These are phyloP conservation scores for Monosporascus sp. DNA, from an alignment of 2,329 filamentous ascomycete genomes.

Conservation along the genomic window DNA sequence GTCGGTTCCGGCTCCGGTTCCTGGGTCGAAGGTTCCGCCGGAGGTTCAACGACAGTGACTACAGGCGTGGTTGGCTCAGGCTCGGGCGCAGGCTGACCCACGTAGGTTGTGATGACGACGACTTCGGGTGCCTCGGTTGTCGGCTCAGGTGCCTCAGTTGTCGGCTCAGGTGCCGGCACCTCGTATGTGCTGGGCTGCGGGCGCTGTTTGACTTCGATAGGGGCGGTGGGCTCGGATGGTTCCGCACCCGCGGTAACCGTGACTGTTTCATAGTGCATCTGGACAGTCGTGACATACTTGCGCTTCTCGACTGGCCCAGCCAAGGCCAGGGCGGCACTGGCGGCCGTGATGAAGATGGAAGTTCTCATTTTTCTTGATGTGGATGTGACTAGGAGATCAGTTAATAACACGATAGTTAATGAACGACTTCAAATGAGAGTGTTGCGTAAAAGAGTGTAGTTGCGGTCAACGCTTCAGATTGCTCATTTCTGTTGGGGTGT, in stretches of 20 bases:
- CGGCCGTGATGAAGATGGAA: slow-evolving; percentile 28
- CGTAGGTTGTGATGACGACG: neutral
- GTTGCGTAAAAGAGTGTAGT: slow-evolving; percentile 5
- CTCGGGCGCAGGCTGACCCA: slow-evolving; percentile 1
- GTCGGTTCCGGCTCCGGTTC: slow-evolving; percentile 3
- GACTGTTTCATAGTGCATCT: slow-evolving; percentile 25
- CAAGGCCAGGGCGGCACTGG: slow-evolving; percentile 27
- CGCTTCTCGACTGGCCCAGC: slow-evolving; percentile 28
- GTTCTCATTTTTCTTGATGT: slow-evolving; percentile 32
- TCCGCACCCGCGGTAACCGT: slow-evolving; percentile 29
- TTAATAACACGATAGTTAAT: neutral
- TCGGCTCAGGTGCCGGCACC: neutral
- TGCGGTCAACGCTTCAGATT: slow-evolving; percentile 1
- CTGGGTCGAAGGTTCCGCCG: neutral
- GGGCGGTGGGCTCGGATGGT: slow-evolving; percentile 8
- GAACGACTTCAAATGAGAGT: slow-evolving; percentile 4
- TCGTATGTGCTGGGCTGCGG: slow-evolving; percentile 5
- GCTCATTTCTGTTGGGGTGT: neutral
- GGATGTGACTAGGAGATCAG: neutral
- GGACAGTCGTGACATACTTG: slow-evolving; percentile 26
- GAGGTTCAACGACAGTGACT: slow-evolving; percentile 2
- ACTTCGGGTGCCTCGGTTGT: neutral
- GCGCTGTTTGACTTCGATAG: slow-evolving; percentile 9
- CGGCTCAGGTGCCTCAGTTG: slow-evolving; percentile 1
- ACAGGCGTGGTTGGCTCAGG: slow-evolving; percentile 6